These are phyloP conservation scores for Rhizoctonia solani DNA, from an alignment of 1,284 basidiomycete genomes.

Conservation along the genomic window DNA sequence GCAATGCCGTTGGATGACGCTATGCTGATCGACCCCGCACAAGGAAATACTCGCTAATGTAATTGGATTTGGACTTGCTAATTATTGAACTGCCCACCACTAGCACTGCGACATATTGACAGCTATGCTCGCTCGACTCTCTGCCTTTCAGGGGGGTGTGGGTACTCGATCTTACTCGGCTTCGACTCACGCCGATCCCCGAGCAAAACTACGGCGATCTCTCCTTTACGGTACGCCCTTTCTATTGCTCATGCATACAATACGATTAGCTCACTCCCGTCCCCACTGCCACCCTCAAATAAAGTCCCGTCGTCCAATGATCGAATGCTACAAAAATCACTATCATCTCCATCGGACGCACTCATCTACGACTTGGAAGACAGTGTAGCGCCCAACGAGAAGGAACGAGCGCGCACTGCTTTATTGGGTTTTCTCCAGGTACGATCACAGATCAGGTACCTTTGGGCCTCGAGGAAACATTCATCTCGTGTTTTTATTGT, in stretches of 20 bases:
- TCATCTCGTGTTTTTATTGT: no score
- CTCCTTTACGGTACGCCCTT: constrained; percentile 21
- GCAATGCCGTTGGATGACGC: no score
- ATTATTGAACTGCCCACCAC: neutral
- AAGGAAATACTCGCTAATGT: no score
- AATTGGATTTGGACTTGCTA: no score
- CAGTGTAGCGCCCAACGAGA: constrained; percentile 72
- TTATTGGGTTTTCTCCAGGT: constrained; percentile 65
- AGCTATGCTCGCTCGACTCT: neutral
- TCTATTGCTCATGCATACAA: neutral
- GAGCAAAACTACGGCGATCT: constrained; percentile 13
- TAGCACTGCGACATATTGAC: neutral
- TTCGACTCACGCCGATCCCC: no score
- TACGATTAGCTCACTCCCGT: no score
- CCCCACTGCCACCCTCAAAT: neutral
- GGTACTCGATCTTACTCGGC: neutral
- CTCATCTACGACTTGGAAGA: constrained; percentile 89
- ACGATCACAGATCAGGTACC: constrained; percentile 43
- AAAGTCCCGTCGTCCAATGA: constrained; percentile 76
- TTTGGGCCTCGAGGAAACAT: constrained; percentile 26
- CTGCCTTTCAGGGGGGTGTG: no score
- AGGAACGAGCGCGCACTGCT: constrained; percentile 62
- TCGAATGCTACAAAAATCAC: constrained; percentile 79
- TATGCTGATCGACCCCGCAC: no score
- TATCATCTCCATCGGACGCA: constrained; percentile 64